Base-by-base conservation (phyloP, 208 protist genomes). In the Phytomonas sp. region DNA sequence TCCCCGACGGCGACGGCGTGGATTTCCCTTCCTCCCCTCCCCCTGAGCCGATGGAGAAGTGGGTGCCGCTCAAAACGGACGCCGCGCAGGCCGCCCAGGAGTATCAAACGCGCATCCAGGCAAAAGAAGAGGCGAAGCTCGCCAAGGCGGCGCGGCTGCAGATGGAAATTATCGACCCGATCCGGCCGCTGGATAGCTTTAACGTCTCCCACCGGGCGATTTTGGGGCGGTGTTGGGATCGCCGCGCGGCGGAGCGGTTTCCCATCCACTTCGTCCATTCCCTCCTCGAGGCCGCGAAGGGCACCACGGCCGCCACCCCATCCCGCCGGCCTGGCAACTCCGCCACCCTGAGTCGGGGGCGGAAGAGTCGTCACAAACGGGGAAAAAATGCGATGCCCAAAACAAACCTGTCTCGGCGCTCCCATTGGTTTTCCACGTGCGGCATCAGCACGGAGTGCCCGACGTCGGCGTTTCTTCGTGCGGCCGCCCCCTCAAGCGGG, bases 211-310 rank as follows among this genome's bases (percentile, higher is more conserved):
- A 94, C 68, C 72, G 78, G 17, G 63, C 73, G 2, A 61, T 94
- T 53, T 75, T 94, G 20, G 89, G 89, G 1, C 83, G 89, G 13
- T 94, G 89, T 72, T 91, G 84, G 81, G 84, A 91, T 67, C 80
- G 80, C 20, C 84, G 82, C 4, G 67, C 62, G n/a, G 60, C 79
- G 40, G 81, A 91, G 78, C 56, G 85, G 23, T 60, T 76, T 26
- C 73, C 78, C 1, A 75, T 84, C 15, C 75, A 72, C 34, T 79
- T 87, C 28, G 71, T 82, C 7, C 67, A 83, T 72, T 60, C 68
- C 29, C 36, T 85, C 20, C 73, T 74, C 28, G 56, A 66, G 31
- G 73, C 60, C 28, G 31, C 76, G 26, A 40, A 36, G 29, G 68
- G 61, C 9, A 30, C 67, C 26, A 63, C 75, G 6, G 69, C 63